phyloP scores from a whole-genome alignment of 2,329 filamentous ascomycete species.

The Nemania abortiva region DNA sequence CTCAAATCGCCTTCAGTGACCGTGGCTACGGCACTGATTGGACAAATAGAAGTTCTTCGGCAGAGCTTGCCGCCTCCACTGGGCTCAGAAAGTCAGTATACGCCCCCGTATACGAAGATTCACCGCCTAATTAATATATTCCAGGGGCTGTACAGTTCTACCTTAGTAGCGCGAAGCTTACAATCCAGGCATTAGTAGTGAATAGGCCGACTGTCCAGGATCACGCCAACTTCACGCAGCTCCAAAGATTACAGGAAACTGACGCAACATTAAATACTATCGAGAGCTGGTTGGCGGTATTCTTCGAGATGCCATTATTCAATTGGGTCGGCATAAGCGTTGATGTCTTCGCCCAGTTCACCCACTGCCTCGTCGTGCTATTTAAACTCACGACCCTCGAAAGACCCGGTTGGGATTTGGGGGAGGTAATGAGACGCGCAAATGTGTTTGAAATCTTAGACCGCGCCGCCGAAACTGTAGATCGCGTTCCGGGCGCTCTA shows the following conservation, averaged over 20 bases:
- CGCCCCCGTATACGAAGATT: not conserved
- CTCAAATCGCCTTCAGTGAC: not conserved
- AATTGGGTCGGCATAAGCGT: not conserved
- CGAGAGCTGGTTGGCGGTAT: conserved; percentile 1
- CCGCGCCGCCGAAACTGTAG: conserved; percentile 4
- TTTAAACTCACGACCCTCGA: conserved; percentile 6
- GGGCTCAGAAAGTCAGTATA: not conserved
- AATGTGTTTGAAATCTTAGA: not conserved
- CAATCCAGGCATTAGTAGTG: not conserved
- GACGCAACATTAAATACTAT: not conserved
- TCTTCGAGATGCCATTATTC: not conserved
- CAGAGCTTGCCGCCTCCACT: not conserved
- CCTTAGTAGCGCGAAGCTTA: conserved; percentile 1
- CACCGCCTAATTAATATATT: not conserved
- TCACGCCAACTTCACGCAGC: not conserved
- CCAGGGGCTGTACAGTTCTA: not conserved
- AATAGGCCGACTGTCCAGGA: not conserved
- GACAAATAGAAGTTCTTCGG: not conserved
- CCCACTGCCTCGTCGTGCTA: conserved; percentile 5
- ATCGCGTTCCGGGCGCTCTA: not conserved
- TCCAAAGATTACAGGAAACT: not conserved
- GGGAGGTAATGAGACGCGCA: not conserved
- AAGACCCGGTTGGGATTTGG: not conserved
- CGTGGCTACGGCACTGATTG: not conserved
- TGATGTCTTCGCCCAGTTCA: not conserved